These are phyloP conservation scores for Wolfiporia cocos DNA, from an alignment of 1,284 basidiomycete genomes.

Conservation along the genomic window DNA sequence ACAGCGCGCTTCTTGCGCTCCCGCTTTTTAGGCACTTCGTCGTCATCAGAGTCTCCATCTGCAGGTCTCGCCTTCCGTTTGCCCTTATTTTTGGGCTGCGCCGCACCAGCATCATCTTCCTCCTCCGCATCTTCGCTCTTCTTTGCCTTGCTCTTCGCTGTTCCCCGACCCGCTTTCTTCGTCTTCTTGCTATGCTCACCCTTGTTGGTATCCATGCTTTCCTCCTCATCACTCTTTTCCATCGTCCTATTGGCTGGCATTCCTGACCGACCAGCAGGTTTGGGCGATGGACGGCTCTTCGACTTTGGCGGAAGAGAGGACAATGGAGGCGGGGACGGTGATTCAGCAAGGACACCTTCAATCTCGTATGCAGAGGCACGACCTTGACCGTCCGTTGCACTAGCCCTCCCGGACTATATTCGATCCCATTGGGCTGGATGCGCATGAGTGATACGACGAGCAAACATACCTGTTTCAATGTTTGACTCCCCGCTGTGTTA, in stretches of 20 bases:
- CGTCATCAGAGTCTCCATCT: neutral
- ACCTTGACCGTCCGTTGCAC: too few species aligned
- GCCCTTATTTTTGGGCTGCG: constrained; percentile 13
- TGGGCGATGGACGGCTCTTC: constrained; percentile 2
- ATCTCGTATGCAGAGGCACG: neutral
- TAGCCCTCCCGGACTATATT: too few species aligned
- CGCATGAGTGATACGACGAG: neutral
- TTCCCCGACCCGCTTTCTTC: constrained; percentile 1
- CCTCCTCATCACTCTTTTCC: constrained; percentile 3
- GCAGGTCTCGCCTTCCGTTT: constrained; percentile 24
- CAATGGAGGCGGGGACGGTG: neutral
- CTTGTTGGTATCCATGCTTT: neutral
- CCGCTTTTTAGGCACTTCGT: constrained; percentile 4
- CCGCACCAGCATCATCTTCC: constrained; percentile 15
- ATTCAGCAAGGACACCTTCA: constrained; percentile 4
- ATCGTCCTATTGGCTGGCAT: neutral
- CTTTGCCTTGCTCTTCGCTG: constrained; percentile 3
- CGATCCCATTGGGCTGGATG: neutral
- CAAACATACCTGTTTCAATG: neutral
- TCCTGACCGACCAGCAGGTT: neutral
- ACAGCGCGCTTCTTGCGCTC: constrained; percentile 1
- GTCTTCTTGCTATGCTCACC: neutral
- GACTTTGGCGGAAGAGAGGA: neutral
- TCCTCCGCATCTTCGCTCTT: constrained; percentile 5
- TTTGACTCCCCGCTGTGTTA: neutral